phyloP scores from a whole-genome alignment of 257 asterid species.

The Solanum boliviense region DNA sequence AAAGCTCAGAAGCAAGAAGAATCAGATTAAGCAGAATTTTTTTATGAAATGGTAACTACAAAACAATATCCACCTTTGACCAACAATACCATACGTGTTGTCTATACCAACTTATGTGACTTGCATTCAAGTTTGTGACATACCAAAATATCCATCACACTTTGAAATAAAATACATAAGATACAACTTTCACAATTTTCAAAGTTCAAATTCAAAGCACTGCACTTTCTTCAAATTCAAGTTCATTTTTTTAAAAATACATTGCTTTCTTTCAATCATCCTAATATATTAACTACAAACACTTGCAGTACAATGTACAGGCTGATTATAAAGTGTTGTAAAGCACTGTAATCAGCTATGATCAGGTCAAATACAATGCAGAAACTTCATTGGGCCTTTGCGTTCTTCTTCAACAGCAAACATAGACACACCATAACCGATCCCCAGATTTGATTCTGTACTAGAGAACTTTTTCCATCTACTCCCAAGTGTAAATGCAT shows the following conservation, averaged over 20 bases:
- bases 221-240: background rate
- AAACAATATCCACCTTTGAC: background rate
- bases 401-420: background rate
- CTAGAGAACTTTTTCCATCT: background rate
- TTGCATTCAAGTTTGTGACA: background rate
- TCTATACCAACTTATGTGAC: background rate
- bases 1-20: background rate
- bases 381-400: background rate
- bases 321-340: background rate
- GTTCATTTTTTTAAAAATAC: background rate
- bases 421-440: background rate
- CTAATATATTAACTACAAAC: background rate
- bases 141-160: background rate
- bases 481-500: background rate
- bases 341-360: background rate
- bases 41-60: background rate
- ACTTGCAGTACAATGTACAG: background rate
- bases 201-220: background rate
- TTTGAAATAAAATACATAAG: background rate
- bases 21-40: background rate
- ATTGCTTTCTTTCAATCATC: background rate
- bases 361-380: background rate
- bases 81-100: background rate
- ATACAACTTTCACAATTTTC: background rate
- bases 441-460: background rate